Percentiles rank a stretch among this genome's conserved stretches.
Evolutionary conservation across 441 rosid genomes (phyloP).

Genomic region (Iberis amara): DNA sequence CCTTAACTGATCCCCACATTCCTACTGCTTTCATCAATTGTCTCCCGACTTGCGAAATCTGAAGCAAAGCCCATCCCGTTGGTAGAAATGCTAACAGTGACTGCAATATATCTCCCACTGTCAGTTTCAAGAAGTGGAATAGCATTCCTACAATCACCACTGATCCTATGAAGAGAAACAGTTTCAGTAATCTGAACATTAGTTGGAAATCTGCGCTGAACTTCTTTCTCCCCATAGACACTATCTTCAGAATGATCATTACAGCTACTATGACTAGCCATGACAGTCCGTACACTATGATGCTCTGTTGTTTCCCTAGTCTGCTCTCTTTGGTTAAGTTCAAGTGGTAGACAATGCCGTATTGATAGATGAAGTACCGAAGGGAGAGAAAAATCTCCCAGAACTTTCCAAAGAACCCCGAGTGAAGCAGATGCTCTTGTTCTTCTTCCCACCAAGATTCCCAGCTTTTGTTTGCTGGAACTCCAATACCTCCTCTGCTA

Average conservation of each 20-base stretch:
- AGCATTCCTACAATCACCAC: constrained; percentile 55
- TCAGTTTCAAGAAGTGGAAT: constrained; percentile 68
- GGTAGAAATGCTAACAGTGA: constrained; percentile 80
- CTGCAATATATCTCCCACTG: constrained; percentile 79
- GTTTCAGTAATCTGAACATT: constrained; percentile 83
- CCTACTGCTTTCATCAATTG: constrained; percentile 61
- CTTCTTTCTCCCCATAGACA: constrained; percentile 92
- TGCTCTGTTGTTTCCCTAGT: constrained; percentile 54
- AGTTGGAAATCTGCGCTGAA: constrained; percentile 97
- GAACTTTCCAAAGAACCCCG: constrained; percentile 60
- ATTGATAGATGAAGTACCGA: constrained; percentile 74
- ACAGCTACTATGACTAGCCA: constrained; percentile 87
- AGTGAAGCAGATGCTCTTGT: constrained; percentile 74
- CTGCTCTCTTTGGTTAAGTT: constrained; percentile 47
- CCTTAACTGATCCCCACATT: constrained; percentile 96
- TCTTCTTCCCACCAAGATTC: constrained; percentile 99
- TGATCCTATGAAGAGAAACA: constrained; percentile 61
- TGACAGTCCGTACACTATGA: constrained; percentile 74
- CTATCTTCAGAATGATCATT: constrained; percentile 82
- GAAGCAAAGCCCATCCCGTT: constrained; percentile 95
- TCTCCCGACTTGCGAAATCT: constrained; percentile 76
- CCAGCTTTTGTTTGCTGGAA: constrained; percentile 90
- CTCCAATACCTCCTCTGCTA: constrained; percentile 89
- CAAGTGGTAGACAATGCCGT: constrained; percentile 79
- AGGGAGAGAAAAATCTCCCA: constrained; percentile 72